Evolutionary conservation across 495 filamentous ascomycete species (phyloP), one percentile per base, ranked within the genome.

Genomic region (Arthonia radiata): DNA sequence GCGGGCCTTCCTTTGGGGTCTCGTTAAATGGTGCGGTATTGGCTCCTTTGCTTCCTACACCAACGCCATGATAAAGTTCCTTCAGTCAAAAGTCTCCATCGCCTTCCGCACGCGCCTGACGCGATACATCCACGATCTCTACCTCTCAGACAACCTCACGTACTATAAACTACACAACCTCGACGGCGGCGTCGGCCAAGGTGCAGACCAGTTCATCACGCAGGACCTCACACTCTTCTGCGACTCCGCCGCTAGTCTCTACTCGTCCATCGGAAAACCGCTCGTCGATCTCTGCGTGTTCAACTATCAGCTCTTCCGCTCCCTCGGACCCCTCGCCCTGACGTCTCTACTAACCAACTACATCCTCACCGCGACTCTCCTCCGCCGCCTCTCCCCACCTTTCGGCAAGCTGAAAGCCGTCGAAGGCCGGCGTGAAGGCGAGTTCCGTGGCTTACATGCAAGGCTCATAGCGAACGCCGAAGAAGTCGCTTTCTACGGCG

Each of bases 401-500:
- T 99, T 99, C 43, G 89, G 82, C 16, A 92, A 86, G 39, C 54
- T 99, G 32, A 93, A 91, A 44, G 89, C 86, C 8, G 75, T 91
- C 2, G 83, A 94, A 50, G 83, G 77, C 15, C 71, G 75, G 24
- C 75, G 71, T 31, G 89, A 99, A 44, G 89, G 89, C 9, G 82
- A 93, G 33, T 94, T 94, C 49, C 61, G 86, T 32, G 69, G 72
- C 5, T 47, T 93, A 3, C 89, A 99, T 48, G 68, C 83, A 7
- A 64, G 89, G 19, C 56, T 99, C 1, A 79, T 99, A 31, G 81
- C 82, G 15, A 99, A 99, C 44, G 83, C 89, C 13, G 89, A 99
- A 50, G 89, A 99, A 43, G 69, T 99, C n/a, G 86, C 89, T 4
- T 99, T 99, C 46, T 99, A 99, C 39, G 79, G 79, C 16, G 89